These are phyloP conservation scores for Vitis hybrid DNA, from an alignment of 177 flowering plant genomes.

Conservation along the genomic window DNA sequence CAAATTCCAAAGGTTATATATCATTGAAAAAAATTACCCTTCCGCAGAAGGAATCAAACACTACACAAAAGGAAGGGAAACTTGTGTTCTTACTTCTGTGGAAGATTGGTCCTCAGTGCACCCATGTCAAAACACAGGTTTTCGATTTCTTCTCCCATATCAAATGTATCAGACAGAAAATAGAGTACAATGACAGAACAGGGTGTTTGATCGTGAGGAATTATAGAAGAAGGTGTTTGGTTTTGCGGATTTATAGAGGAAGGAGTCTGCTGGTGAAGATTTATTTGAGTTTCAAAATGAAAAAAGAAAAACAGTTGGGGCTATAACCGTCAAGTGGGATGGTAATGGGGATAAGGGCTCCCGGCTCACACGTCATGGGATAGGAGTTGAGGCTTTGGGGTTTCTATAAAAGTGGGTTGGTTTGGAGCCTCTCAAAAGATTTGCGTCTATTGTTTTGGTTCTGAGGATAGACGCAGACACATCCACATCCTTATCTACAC, in stretches of 20 bases:
- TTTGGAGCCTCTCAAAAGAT: neutral
- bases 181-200: neutral
- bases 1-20: neutral
- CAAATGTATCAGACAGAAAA: slow-evolving; percentile 1
- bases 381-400: neutral
- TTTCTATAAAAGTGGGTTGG: slow-evolving; percentile 15
- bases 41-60: neutral
- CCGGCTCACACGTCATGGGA: slow-evolving; percentile 8
- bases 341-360: slow-evolving; percentile 10
- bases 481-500: slow-evolving; percentile 32
- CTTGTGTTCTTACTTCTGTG: slow-evolving; percentile 37
- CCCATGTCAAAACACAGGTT: slow-evolving; percentile 40
- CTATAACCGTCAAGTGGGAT: neutral
- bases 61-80: neutral
- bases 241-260: neutral
- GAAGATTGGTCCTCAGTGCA: slow-evolving; percentile 35
- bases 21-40: neutral
- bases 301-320: neutral
- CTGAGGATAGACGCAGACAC: neutral
- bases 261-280: neutral
- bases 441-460: neutral
- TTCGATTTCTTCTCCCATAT: slow-evolving; percentile 32
- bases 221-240: neutral
- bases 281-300: neutral
- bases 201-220: neutral